A percentile compares a stretch with the other conserved stretches of the same genome.
phyloP scores from a whole-genome alignment of 768 basidiomycete genomes.

The Russula griseocarnosa region DNA sequence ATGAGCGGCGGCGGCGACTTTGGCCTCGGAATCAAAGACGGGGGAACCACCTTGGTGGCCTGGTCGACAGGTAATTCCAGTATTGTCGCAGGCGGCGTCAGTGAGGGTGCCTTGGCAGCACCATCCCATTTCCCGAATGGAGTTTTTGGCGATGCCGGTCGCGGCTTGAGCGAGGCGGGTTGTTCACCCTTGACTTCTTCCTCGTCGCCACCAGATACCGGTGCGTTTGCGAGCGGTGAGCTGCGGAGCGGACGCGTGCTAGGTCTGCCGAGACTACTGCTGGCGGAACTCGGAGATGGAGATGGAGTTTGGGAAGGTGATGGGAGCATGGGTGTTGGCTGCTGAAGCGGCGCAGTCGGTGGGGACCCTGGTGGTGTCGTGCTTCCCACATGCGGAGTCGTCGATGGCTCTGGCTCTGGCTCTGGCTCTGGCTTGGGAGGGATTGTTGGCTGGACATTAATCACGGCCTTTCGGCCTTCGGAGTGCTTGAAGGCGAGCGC shows the following conservation, averaged over 20 bases:
- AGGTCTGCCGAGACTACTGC: constrained; percentile 54
- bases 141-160: constrained; percentile 41
- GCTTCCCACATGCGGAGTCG: constrained; percentile 39
- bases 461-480: constrained; percentile 48
- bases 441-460: constrained; percentile 39
- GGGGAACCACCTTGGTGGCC: constrained; percentile 11
- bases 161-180: constrained; percentile 34
- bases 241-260: constrained; percentile 68
- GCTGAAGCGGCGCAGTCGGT: constrained; percentile 37
- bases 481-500: constrained; percentile 57
- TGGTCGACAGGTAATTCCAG: constrained; percentile 10
- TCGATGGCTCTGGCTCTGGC: constrained; percentile 22
- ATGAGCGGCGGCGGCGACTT: constrained; percentile 41
- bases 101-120: not conserved
- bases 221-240: constrained; percentile 62
- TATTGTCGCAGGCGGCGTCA: constrained; percentile 7
- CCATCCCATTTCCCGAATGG: constrained; percentile 35
- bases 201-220: constrained; percentile 44
- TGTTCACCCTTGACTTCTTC: constrained; percentile 37
- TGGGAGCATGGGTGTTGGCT: constrained; percentile 35
- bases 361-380: constrained; percentile 70
- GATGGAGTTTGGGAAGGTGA: constrained; percentile 39
- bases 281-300: constrained; percentile 39
- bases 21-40: constrained; percentile 38
- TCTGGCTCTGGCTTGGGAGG: constrained; percentile 33